Conservation (phyloP, 2,329 filamentous ascomycete genomes). For the Pseudofabraea citricarpa region DNA sequence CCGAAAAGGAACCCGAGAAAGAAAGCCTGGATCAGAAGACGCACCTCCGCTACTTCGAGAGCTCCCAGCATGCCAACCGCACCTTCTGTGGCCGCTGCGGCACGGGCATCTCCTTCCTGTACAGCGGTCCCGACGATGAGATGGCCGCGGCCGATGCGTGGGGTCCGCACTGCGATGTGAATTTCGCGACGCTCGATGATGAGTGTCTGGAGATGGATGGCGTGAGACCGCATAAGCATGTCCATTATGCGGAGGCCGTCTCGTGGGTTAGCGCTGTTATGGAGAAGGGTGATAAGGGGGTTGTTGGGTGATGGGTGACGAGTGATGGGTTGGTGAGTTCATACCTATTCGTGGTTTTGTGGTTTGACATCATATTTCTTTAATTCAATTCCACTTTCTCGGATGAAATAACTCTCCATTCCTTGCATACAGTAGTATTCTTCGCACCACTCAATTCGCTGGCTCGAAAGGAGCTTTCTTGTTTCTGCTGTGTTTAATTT, state of each 20-base stretch:
- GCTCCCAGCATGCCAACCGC: slow-evolving; percentile 17
- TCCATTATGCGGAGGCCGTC: neutral
- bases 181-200: slow-evolving; percentile 20
- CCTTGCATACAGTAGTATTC: too few relatives aligned
- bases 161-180: slow-evolving; percentile 17
- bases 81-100: slow-evolving; percentile 26
- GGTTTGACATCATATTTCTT: too few relatives aligned
- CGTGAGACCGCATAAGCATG: slow-evolving; percentile 16
- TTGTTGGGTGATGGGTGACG: too few relatives aligned
- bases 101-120: slow-evolving; percentile 20
- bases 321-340: too few relatives aligned
- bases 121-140: slow-evolving; percentile 5
- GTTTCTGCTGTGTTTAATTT: too few relatives aligned
- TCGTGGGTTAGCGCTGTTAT: neutral
- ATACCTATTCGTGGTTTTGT: too few relatives aligned
- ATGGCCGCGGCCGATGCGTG: neutral
- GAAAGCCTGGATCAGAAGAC: slow-evolving; percentile 6
- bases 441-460: too few relatives aligned
- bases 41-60: slow-evolving; percentile 12
- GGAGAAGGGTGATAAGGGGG: neutral
- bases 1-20: slow-evolving; percentile 3
- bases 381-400: too few relatives aligned
- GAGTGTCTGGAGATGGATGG: slow-evolving; percentile 15
- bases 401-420: too few relatives aligned
- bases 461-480: too few relatives aligned